phyloP scores from a whole-genome alignment of 306 rosid genomes.

The Prunus kanzakura region DNA sequence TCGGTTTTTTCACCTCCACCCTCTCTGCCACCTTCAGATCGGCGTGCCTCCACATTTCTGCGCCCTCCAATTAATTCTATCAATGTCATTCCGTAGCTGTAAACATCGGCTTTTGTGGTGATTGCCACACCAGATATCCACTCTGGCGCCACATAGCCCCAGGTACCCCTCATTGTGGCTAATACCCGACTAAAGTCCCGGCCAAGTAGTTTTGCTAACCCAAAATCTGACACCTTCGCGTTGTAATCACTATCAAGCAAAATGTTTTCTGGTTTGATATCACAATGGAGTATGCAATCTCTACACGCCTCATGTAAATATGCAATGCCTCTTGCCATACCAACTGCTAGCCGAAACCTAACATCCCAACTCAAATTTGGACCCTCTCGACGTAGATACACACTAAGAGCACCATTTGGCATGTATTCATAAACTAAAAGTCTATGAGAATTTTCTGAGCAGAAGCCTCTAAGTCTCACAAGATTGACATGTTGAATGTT shows the following conservation, averaged over 20 bases:
- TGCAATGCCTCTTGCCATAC: conserved; percentile 74
- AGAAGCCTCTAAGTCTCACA: conserved; percentile 76
- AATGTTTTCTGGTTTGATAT: conserved; percentile 84
- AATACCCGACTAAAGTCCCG: conserved; percentile 73
- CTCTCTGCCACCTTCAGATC: conserved; percentile 32
- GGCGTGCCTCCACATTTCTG: conserved; percentile 58
- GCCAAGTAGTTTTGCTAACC: conserved; percentile 68
- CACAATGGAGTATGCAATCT: conserved; percentile 77
- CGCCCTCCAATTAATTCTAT: conserved; percentile 72
- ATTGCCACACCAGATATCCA: conserved; percentile 84
- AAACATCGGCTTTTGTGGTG: conserved; percentile 82
- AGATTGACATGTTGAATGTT: conserved; percentile 86
- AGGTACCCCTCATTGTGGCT: conserved; percentile 84
- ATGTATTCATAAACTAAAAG: conserved; percentile 80
- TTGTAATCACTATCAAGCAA: conserved; percentile 57
- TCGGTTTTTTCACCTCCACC: conserved; percentile 32
- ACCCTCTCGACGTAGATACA: conserved; percentile 64
- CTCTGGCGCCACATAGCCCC: conserved; percentile 91
- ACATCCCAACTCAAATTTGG: conserved; percentile 74
- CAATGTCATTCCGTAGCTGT: conserved; percentile 85
- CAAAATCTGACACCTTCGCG: conserved; percentile 80
- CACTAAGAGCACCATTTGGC: conserved; percentile 72
- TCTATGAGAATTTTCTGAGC: conserved; percentile 75
- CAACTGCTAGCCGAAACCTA: conserved; percentile 62
- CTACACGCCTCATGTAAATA: conserved; percentile 84